phyloP scores from a whole-genome alignment of 192 early-diverging fungal species.

The Gryganskiella cystojenkinii region DNA sequence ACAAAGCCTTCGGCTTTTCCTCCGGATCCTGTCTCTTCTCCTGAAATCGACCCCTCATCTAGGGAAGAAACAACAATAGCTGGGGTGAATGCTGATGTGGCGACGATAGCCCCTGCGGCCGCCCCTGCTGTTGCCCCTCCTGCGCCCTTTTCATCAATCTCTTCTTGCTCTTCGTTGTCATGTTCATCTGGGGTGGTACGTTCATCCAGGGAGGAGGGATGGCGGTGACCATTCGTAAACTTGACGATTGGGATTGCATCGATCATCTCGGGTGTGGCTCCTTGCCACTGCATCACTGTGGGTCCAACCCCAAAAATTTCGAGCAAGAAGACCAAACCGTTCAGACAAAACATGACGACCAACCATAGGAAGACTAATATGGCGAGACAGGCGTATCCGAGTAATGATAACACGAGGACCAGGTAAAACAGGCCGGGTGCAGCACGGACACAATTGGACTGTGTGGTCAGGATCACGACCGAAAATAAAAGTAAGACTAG shows the following conservation, averaged over 20 bases:
- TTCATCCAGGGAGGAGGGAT: background rate
- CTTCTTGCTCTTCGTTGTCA: too few species aligned
- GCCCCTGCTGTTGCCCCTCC: background rate
- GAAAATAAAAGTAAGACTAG: constrained; percentile 32
- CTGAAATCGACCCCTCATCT: too few species aligned
- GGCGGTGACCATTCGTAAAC: constrained; percentile 17
- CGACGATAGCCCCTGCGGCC: too few species aligned
- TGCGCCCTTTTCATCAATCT: background rate
- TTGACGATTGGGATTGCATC: constrained; percentile 38
- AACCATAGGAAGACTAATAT: constrained; percentile 38
- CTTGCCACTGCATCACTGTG: constrained; percentile 49
- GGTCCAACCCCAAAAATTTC: constrained; percentile 47
- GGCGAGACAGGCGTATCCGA: constrained; percentile 31
- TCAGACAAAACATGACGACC: constrained; percentile 43
- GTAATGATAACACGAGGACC: constrained; percentile 22
- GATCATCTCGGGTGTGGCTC: constrained; percentile 39
- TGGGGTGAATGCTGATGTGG: background rate
- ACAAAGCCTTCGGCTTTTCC: too few species aligned
- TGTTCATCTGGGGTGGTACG: background rate
- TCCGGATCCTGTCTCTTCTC: too few species aligned
- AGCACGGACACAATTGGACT: constrained; percentile 21
- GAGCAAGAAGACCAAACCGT: constrained; percentile 29
- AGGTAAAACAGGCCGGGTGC: constrained; percentile 43
- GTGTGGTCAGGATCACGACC: constrained; percentile 32
- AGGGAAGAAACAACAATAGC: constrained; percentile 26